Evolutionary conservation across 2,329 filamentous ascomycete genomes (phyloP).

Genomic region (Phyllosticta citriasiana): DNA sequence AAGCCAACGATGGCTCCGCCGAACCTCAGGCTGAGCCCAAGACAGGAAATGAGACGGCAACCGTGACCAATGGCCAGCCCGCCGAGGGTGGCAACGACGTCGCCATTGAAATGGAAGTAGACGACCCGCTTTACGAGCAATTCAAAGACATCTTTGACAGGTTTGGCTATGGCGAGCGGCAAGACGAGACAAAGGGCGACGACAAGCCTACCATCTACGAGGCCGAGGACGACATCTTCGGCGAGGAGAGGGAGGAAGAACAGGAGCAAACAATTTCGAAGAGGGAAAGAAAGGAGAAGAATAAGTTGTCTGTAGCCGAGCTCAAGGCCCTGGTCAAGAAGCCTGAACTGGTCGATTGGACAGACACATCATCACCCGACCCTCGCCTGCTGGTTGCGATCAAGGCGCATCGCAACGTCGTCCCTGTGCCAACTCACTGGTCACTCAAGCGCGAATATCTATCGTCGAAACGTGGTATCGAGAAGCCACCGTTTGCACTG

Average conservation of each 20-base stretch:
- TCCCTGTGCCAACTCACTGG: constrained; percentile 91
- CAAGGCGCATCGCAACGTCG: constrained; percentile 89
- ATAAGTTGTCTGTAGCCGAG: constrained; percentile 88
- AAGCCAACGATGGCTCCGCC: constrained; percentile 23
- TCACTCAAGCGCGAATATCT: constrained; percentile 93
- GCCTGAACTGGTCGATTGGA: constrained; percentile 95
- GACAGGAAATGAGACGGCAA: constrained; percentile 11
- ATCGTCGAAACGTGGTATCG: constrained; percentile 91
- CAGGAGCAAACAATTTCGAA: constrained; percentile 67
- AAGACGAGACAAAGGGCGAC: constrained; percentile 46
- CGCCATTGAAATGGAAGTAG: constrained; percentile 45
- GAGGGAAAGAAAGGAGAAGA: constrained; percentile 85
- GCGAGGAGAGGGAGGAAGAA: constrained; percentile 64
- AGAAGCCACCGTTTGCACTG: constrained; percentile 85
- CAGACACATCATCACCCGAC: constrained; percentile 84
- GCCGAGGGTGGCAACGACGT: constrained; percentile 28
- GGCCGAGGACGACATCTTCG: constrained; percentile 77
- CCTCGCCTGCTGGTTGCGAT: constrained; percentile 84
- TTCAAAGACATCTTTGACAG: constrained; percentile 75
- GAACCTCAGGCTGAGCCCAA: constrained; percentile 19
- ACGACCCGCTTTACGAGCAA: constrained; percentile 74
- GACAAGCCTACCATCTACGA: constrained; percentile 78
- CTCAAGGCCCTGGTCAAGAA: constrained; percentile 85
- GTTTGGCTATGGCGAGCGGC: constrained; percentile 51
- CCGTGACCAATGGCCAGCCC: constrained; percentile 22